Evolutionary conservation across 2,329 filamentous ascomycete species (phyloP).

Genomic region (Cladosporium sp.): DNA sequence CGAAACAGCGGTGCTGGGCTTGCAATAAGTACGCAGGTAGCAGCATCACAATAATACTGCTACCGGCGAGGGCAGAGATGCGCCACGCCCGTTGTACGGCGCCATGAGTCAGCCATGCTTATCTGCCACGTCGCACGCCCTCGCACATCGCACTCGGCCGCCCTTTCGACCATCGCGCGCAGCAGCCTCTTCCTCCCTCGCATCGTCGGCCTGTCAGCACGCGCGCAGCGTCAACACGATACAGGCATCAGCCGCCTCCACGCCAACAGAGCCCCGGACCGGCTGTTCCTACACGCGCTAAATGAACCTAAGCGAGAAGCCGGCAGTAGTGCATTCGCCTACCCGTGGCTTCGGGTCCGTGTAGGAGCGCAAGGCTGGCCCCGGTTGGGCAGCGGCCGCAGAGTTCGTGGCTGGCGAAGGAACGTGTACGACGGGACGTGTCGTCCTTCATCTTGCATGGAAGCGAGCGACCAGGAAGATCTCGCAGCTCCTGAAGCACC

Average conservation of each 20-base stretch:
- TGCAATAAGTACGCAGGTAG: background rate
- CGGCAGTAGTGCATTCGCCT: background rate
- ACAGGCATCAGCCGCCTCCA: constrained; percentile 10
- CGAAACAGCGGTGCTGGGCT: background rate
- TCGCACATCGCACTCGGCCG: background rate
- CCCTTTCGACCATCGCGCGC: background rate
- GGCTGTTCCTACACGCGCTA: constrained; percentile 6
- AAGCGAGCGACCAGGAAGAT: background rate
- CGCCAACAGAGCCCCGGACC: background rate
- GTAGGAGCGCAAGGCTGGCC: constrained; percentile 3
- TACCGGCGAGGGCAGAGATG: too few species aligned
- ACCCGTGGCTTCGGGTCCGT: background rate
- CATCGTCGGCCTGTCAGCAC: background rate
- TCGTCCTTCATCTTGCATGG: background rate
- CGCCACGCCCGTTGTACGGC: background rate
- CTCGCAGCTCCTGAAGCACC: background rate
- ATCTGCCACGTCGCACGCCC: background rate
- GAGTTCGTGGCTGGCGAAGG: background rate
- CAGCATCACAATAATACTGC: background rate
- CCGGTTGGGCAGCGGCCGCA: constrained; percentile 1
- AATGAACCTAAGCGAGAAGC: background rate
- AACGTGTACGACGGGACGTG: constrained; percentile 6
- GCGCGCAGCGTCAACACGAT: background rate
- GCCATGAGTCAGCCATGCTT: constrained; percentile 6
- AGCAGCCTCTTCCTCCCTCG: constrained; percentile 1